Evolutionary conservation across 2,329 filamentous ascomycete species (phyloP), one percentile per base, ranked within the genome.

Genomic region (Fusarium floridanum): DNA sequence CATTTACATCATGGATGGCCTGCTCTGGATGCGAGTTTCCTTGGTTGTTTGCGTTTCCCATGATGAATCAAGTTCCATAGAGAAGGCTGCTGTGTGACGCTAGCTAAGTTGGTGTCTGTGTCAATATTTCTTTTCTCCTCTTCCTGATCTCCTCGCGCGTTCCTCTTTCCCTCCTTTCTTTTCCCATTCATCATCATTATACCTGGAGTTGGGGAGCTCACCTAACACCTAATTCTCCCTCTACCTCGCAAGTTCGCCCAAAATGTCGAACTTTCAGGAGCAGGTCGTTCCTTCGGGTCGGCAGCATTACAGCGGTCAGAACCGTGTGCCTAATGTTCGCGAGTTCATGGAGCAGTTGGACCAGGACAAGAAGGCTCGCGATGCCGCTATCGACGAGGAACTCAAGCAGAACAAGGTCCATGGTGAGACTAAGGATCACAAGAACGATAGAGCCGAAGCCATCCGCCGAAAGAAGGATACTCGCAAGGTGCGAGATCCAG

Each of bases 311-410:
- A 96, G 94, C 34, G 95, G 92, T 61, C 84, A 83, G 68, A 97
- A 98, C 82, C 93, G 94, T 27, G 91, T 98, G 63, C 96, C 96
- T 8, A 98, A 95, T 66, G 93, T 98, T 75, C 91, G 93, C 80
- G 90, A 96, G 82, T 97, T 98, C 75, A 88, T 98, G 75, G 89
- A 94, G 63, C 89, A 89, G 73, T 88, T 98, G 39, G 95, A 98
- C 82, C 86, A 84, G 63, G 91, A 97, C 76, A 98, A 98, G 85
- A 91, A 89, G 77, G 85, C 92, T 10, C 89, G 95, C 76, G 94
- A 97, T 82, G 88, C 88, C 66, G 85, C 89, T 73, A 91, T 97
- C 70, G 93, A 97, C 55, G 85, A 89, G 57, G 83, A 89, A 20
- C 79, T 84, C 6, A 85, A 85, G 71, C 64, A 78, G 14, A 85